Evolutionary conservation across 2,329 filamentous ascomycete species (phyloP).

Genomic region (Colletotrichum sp.): DNA sequence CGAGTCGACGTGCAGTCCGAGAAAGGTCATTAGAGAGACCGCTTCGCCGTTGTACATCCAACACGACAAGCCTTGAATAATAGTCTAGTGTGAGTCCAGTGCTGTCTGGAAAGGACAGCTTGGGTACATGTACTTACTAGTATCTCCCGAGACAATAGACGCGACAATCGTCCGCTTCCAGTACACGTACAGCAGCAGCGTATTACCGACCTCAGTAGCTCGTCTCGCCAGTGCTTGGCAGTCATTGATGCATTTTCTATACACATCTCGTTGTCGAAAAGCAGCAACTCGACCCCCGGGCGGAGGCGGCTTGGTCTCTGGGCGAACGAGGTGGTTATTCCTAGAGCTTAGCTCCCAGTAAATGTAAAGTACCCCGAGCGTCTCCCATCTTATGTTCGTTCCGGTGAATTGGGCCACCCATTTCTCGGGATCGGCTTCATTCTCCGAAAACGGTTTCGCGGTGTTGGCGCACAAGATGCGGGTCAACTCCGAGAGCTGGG

Average conservation of each 20-base stretch:
- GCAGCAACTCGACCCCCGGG: not conserved
- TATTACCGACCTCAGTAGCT: constrained; percentile 33
- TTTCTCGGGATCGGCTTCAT: not conserved
- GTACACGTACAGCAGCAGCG: constrained; percentile 40
- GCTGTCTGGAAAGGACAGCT: too few species aligned
- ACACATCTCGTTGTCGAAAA: constrained; percentile 25
- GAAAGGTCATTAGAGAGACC: constrained; percentile 39
- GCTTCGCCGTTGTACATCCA: constrained; percentile 43
- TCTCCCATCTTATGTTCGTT: constrained; percentile 12
- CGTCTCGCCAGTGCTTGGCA: constrained; percentile 37
- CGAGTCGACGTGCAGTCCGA: constrained; percentile 36
- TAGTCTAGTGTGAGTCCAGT: too few species aligned
- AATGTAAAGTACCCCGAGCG: constrained; percentile 13
- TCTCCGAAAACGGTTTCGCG: constrained; percentile 7
- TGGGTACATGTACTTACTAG: too few species aligned
- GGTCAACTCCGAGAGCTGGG: constrained; percentile 6
- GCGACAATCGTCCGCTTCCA: constrained; percentile 38
- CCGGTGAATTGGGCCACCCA: constrained; percentile 18
- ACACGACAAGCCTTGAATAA: too few species aligned
- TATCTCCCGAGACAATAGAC: constrained; percentile 44
- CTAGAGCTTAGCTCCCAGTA: constrained; percentile 22
- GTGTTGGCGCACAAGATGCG: constrained; percentile 29
- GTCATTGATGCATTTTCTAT: constrained; percentile 33
- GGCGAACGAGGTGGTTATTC: not conserved
- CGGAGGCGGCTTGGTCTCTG: constrained; percentile 21